Base-by-base conservation (phyloP, 129 eudicot genomes). In the Flaveria robusta region DNA sequence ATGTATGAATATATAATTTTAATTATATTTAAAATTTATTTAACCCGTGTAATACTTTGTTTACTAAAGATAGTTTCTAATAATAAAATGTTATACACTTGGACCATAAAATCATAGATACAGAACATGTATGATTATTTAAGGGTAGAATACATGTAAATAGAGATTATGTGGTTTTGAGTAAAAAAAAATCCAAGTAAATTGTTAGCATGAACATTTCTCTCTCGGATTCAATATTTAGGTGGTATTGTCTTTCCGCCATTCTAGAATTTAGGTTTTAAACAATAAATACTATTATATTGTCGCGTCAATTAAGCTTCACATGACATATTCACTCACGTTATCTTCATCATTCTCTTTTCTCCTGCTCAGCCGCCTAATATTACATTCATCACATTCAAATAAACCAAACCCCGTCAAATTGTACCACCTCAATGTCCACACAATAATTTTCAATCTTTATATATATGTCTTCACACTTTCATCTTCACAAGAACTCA, bases 241-340 rank as follows among this genome's bases (percentile, higher is more conserved):
- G 13, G 47, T 9, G 3, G 23, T 24, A 24, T 60, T 60, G 15
- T 60, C 67, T 14, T 12, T 60, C 67, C 41, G 67, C 42, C 67
- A 60, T 4, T 60, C 23, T 60, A 13, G 67, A 60, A 60, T 27
- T 24, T 26, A 1, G 19, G 1, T 22, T 10, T 10, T 5, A 49
- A 14, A 13, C 7, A 4, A 51, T 18, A 51, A 3, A 22, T 18
- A 58, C 10, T 1, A 12, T 12, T 26, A 26, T 62, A 26, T 27
- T 6, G 8, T 4, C 7, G 2, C 16, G 8, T 42, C 29, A 66
- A 43, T 13, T 41, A 24, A 69, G 9, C 7, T 59, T 23, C 19
- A 31, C 13, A 72, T 72, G 76, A 54, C 76, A 52, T 49, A 50
- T 22, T 31, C 76, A 52, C 50, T 71, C 76, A 71, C 65, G 76